Base-by-base conservation (phyloP, 78 protist genomes). In the Speleostelium caveatum region DNA sequence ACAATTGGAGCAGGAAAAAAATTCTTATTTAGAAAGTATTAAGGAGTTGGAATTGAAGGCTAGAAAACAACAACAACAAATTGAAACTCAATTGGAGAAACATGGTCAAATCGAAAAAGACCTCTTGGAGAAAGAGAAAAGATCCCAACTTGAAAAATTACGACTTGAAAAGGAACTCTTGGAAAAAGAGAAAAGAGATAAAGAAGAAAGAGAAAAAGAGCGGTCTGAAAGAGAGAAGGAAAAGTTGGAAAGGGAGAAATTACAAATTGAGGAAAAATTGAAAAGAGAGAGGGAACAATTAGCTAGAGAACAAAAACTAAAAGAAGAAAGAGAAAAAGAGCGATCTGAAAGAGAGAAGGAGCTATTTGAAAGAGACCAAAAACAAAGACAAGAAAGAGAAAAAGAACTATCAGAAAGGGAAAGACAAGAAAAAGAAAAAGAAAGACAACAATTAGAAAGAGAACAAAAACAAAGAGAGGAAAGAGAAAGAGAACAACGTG, bases 261-360 rank as follows among this genome's bases (percentile, higher is more conserved):
- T 4, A 41, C 56, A 67, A 6, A 53, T 6, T 39, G 33, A 41
- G 39, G 73, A 67, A 21, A 36, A 22, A 22, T 7, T 38, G 6
- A 36, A 67, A 10, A 67, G 51, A 41, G 73, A 67, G 51, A 21
- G 35, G 7, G 73, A 67, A 22, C 56, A 67, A n/a, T n/a, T n/a
- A n/a, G n/a, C n/a, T n/a, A 35, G 5, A 22, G 51, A 67, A 5
- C 16, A 41, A 38, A 36, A 41, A 53, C 16, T 5, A 38, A 3
- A 19, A 17, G 55, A 67, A 41, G 73, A 36, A 5, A 22, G 39
- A 14, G 6, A 63, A 21, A 30, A 32, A 53, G 24, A 67, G 36
- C n/a, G n/a, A n/a, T n/a, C n/a, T n/a, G n/a, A n/a, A n/a, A n/a
- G n/a, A n/a, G n/a, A n/a, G n/a, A n/a, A n/a, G n/a, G n/a, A n/a